Base-by-base conservation (phyloP, 805 yeast genomes). In the Nakazawaea holstii region DNA sequence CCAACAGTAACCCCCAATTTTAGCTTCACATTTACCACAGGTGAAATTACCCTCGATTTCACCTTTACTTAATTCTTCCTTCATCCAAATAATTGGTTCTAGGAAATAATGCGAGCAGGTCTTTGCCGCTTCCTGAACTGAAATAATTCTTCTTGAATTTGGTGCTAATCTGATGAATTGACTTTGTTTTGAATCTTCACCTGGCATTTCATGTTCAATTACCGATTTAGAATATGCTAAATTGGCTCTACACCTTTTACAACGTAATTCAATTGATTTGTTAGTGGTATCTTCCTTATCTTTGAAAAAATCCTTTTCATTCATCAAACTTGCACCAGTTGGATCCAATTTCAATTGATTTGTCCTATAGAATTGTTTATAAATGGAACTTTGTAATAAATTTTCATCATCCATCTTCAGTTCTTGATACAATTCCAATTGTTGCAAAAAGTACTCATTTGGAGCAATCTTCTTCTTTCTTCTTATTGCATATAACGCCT, bases 71-170 rank as follows among this genome's bases (percentile, higher is more conserved):
- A 92, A 67, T 61, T 88, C 96, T 4, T 70, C 69, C 50, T 83
- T 77, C 99, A 94, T 94, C 99, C 99, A 94, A 31, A 73, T 73
- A 45, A 92, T 67, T 0, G 98, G 98, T 64, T 94, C 97, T 28
- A 87, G 70, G 57, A 90, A 94, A 60, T 72, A 84, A 62, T 91
- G 97, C 6, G 95, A 86, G 64, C 99, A 92, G 5, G 61, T 64
- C 20, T 67, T 61, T 28, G 83, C 72, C 0, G 84, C 90, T 35
- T 72, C 74, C 53, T 77, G 74, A 4, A 74, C 70, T 41, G 79
- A 77, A 31, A 82, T 70, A 35, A 84, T 76, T 56, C 88, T 69
- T 53, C 77, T 73, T 20, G 84, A 76, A 52, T 79, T 73, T 24
- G 80, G 80, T 1, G 84, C 86, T 39, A 76, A 79, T 55, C 79